Evolutionary conservation across 345 rosid genomes (phyloP).

Genomic region (Citrus reticulata): DNA sequence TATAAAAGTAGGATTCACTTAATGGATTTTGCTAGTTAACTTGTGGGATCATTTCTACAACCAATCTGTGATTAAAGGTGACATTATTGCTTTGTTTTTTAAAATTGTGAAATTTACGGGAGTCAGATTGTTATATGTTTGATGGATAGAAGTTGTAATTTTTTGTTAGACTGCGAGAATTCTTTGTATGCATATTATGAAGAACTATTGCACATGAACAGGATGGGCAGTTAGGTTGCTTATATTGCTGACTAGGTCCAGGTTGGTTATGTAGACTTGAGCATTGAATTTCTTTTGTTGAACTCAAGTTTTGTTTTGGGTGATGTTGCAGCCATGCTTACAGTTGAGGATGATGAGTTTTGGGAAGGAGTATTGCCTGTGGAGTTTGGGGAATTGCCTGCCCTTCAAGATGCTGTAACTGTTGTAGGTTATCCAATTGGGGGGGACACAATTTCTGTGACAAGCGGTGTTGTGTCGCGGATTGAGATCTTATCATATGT

Average conservation of each 20-base stretch:
- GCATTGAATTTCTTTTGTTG: constrained; percentile 5
- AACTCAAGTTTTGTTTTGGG: constrained; percentile 3
- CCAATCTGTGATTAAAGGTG: neutral
- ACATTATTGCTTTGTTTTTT: neutral
- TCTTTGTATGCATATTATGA: neutral
- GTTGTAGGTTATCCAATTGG: constrained; percentile 79
- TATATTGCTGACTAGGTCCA: neutral
- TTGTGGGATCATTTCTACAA: neutral
- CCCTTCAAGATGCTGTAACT: constrained; percentile 77
- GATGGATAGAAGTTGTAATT: neutral
- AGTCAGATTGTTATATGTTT: neutral
- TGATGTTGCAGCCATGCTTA: constrained; percentile 52
- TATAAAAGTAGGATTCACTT: neutral
- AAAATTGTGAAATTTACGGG: neutral
- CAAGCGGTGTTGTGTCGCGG: constrained; percentile 77
- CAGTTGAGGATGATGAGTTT: constrained; percentile 57
- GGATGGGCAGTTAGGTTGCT: neutral
- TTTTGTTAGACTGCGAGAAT: neutral
- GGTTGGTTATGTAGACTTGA: neutral
- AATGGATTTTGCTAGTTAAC: neutral
- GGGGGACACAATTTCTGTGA: constrained; percentile 74
- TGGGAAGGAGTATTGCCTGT: constrained; percentile 63
- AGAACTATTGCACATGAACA: neutral
- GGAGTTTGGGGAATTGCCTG: constrained; percentile 72
- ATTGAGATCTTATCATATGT: constrained; percentile 65